Base-by-base conservation (phyloP, 257 asterid genomes). In the Jacaranda mimosifolia region DNA sequence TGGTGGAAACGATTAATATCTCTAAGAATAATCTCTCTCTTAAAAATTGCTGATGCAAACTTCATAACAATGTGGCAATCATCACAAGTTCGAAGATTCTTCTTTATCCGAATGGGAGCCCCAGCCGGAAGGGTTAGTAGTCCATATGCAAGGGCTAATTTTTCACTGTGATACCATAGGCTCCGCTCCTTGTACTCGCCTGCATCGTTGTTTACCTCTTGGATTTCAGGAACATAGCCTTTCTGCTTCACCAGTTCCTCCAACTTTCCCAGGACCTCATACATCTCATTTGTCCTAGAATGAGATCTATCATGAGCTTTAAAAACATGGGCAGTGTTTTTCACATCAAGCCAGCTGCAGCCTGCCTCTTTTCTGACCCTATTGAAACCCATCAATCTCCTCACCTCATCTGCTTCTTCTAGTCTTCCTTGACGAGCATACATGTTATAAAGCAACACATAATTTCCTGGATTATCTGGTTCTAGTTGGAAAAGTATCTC, bases 401-500 rank as follows among this genome's bases (percentile, higher is more conserved):
- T 77, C 35, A 82, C 82, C 36, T 84, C 85, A 56, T 86, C 83
- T n/a, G 87, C 88, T 69, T 86, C 87, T 26, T 79, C 83, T n/a
- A 83, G 52, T n/a, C 82, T 84, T 42, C 87, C 85, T 38, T 71
- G 5, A 55, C 45, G 83, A 21, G 82, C 68, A 45, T 86, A 86
- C 87, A 88, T 82, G 68, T 86, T 83, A 26, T 79, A 66, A 6
- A 86, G 88, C 72, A 88, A 79, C 38, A 86, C 80, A 38, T 88
- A 88, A 72, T 88, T 86, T 70, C 92, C 90, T 0, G 88, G 82
- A 46, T 87, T 87, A 64, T 74, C 48, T 5, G 92, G 90, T 70
- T 88, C 92, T 36, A 86, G 73, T 52, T 80, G 51, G 57, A 86
- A 84, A 72, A 88, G 90, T 62, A 26, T 78, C 64, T 73, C 74